A percentile compares a stretch with the other conserved stretches of the same genome.
Evolutionary conservation across 1,284 basidiomycete genomes (phyloP).

Genomic region (Naganishia albida): DNA sequence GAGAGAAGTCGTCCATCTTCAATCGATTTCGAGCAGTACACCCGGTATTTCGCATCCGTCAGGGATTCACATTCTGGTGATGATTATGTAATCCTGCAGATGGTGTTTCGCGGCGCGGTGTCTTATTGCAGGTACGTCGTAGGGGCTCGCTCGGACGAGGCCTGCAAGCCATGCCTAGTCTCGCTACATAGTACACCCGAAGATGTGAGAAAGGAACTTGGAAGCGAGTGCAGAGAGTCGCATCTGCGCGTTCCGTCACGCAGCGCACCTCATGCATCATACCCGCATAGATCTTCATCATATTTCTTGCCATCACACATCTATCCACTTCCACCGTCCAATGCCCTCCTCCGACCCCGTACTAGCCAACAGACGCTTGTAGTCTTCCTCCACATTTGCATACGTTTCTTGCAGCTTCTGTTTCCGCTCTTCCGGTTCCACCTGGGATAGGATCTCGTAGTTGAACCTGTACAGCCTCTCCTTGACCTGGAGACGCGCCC

Average conservation of each 20-base stretch:
- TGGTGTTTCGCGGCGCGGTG: neutral
- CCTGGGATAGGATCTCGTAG: constrained; percentile 81
- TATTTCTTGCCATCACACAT: neutral
- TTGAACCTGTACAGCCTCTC: constrained; percentile 92
- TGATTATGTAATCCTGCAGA: neutral
- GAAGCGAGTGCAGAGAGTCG: too few relatives aligned
- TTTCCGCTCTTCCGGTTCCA: constrained; percentile 80
- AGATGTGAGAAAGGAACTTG: too few relatives aligned
- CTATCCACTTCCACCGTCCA: constrained; percentile 29
- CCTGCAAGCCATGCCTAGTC: too few relatives aligned
- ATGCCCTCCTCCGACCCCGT: constrained; percentile 10
- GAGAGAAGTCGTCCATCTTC: neutral
- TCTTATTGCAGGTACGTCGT: too few relatives aligned
- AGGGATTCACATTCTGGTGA: neutral
- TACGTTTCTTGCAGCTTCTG: constrained; percentile 93
- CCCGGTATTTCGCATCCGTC: neutral
- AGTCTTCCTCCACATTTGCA: constrained; percentile 81
- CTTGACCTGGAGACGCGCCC: constrained; percentile 65
- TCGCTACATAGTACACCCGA: too few relatives aligned
- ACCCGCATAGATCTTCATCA: neutral
- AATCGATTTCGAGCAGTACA: neutral
- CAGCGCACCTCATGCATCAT: too few relatives aligned
- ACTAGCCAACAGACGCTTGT: constrained; percentile 71
- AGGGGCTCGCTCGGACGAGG: too few relatives aligned
- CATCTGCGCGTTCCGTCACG: too few relatives aligned